Evolutionary conservation across 176 grass and related monocot species (phyloP), one percentile per base, ranked within the genome.

Genomic region (Rhynchospora pubera): DNA sequence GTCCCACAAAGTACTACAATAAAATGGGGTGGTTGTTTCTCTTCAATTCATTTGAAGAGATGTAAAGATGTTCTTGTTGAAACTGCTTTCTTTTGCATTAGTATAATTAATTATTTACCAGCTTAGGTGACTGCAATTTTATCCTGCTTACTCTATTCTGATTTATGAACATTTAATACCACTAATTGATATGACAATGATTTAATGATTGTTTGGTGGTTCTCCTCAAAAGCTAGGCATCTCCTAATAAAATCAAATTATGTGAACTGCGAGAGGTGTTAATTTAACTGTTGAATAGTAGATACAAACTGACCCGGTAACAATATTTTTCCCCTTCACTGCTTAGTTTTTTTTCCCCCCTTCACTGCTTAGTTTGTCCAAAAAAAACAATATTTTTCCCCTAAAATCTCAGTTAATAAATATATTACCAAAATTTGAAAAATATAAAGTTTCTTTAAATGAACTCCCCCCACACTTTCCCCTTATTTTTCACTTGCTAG

Each of bases 1-100:
- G 70, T 28, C 70, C 70, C 70, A 74, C 70, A 51, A 2, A 52
- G 70, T 73, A 51, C 69, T 13, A 52, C 44, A 74, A 51, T 74
- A 13, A 74, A 52, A 74, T 5, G 11, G 46, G 70, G 70, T 74
- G 19, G 70, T 52, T 74, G 46, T 74, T 74, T 52, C 70, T 52
- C 70, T 74, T 74, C 46, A 74, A 74, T 74, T 52, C 70, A 51
- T 74, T 51, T 74, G 52, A 24, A 74, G 22, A 74, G 21, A 50
- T 14, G 46, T 52, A 74, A 74, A 52, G 19, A 74, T 52, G 70
- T 26, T 74, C 13, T 9, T 15, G 11, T 74, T 74, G 5, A 74
- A 74, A 13, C 23, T 74, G 10, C 24, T 51, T 73, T 73, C 16
- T 19, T 7, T 47, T 52, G 46, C 52, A 28, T 74, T 74, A 52